phyloP scores from a whole-genome alignment of 768 basidiomycete genomes.

The Termitomyces sp. region DNA sequence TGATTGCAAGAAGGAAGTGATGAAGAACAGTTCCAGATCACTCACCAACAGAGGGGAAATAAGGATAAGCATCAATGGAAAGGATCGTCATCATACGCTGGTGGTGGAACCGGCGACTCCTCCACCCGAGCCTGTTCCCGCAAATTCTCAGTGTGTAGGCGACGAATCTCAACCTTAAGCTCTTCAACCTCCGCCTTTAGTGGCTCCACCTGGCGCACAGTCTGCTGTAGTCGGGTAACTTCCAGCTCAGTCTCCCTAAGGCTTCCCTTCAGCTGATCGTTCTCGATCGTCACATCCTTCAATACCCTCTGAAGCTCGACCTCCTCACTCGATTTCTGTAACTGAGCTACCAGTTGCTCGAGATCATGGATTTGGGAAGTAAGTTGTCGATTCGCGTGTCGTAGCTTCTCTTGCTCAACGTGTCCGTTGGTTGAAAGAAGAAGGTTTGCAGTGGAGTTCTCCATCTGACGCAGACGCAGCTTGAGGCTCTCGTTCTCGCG shows the following conservation, averaged over 20 bases:
- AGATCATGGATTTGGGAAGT: conserved; percentile 31
- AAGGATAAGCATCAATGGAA: background rate
- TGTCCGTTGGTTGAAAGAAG: conserved; percentile 31
- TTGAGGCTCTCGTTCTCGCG: conserved; percentile 40
- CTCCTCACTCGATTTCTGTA: conserved; percentile 30
- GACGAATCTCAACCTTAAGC: conserved; percentile 15
- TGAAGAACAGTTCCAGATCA: background rate
- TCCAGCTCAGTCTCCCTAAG: conserved; percentile 24
- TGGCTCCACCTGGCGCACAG: conserved; percentile 7
- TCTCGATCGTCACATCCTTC: conserved; percentile 32
- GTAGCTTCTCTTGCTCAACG: conserved; percentile 29
- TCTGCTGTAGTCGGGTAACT: conserved; percentile 9
- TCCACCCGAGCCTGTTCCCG: conserved; percentile 6
- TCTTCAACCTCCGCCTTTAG: conserved; percentile 12
- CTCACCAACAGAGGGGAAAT: background rate
- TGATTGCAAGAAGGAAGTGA: background rate
- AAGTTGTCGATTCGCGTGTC: conserved; percentile 32
- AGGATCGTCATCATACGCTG: conserved; percentile 18
- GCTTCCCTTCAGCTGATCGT: conserved; percentile 32
- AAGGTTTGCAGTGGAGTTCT: conserved; percentile 34
- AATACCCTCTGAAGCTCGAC: conserved; percentile 24
- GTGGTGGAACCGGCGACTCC: conserved; percentile 16
- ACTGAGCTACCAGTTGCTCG: conserved; percentile 28
- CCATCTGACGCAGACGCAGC: conserved; percentile 32
- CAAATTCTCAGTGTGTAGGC: conserved; percentile 13